Evolutionary conservation across 129 eudicot genomes (phyloP), one percentile per base, ranked within the genome.

Genomic region (Solidago caesia): DNA sequence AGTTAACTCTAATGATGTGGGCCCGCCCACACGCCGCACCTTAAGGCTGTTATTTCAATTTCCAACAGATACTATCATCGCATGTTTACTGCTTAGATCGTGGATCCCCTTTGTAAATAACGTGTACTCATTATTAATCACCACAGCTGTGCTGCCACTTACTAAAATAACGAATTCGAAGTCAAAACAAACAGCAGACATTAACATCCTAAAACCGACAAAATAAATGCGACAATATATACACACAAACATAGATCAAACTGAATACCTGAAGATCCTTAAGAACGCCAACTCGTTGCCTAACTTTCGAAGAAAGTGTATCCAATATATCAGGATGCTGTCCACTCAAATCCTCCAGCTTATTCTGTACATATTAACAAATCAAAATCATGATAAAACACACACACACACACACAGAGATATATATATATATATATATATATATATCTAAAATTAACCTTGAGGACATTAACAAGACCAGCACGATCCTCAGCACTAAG

Each of bases 401-500:
- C 5, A 64, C 66, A 59, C 21, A 16, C 33, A 74, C 21, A 61
- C 59, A 10, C 27, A 43, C 21, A 10, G 43, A n/a, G n/a, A n/a
- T n/a, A n/a, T n/a, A n/a, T n/a, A n/a, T n/a, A n/a, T n/a, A 29
- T 29, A 29, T 29, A 29, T 29, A 3, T 33, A 33, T 33, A 33
- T 33, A 33, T 33, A 33, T 6, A 69, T 26, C 0, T 33, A 53
- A 1, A 74, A 76, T 68, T 60, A 46, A 86, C 89, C 84, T 88
- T 85, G 25, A 88, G 79, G 49, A 81, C 88, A 75, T 83, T 85
- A 69, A 88, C 90, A 53, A 88, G 90, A 60, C 71, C 95, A 52
- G 88, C 88, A 79, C 86, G 88, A 86, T 88, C 90, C 72, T 82
- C 95, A 44, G 85, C 82, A 29, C 76, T 83, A 75, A 88, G 77